Evolutionary conservation across 495 filamentous ascomycete genomes (phyloP).

Genomic region (Chlorociboria aeruginascens): DNA sequence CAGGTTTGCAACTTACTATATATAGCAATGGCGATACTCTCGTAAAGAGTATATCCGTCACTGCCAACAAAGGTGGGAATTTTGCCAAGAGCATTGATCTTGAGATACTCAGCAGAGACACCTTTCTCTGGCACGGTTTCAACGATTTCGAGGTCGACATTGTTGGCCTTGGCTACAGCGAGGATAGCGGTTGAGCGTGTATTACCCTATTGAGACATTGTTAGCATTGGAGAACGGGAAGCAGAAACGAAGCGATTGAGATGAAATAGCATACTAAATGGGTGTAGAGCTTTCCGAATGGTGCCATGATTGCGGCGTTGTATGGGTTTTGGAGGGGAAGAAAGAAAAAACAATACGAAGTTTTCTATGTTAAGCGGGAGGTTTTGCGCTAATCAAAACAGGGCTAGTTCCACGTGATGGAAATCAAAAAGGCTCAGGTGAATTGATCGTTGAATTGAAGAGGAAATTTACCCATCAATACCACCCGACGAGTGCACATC

Average conservation of each 20-base stretch:
- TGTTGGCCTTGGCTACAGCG: slow-evolving; percentile 92
- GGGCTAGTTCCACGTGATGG: neutral
- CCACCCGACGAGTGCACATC: neutral
- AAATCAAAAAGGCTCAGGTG: neutral
- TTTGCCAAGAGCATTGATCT: slow-evolving; percentile 79
- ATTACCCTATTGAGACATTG: slow-evolving; percentile 51
- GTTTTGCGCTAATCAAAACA: too few relatives aligned
- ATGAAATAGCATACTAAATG: slow-evolving; percentile 50
- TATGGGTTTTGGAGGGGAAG: slow-evolving; percentile 21
- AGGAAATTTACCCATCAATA: neutral
- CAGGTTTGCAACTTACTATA: slow-evolving; percentile 61
- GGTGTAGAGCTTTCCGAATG: slow-evolving; percentile 93
- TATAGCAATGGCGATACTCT: slow-evolving; percentile 91
- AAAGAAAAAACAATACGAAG: neutral
- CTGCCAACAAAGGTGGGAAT: slow-evolving; percentile 84
- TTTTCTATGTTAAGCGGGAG: slow-evolving; percentile 1
- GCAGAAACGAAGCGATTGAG: neutral
- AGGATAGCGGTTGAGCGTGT: slow-evolving; percentile 75
- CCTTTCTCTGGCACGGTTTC: slow-evolving; percentile 49
- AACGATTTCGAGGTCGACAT: slow-evolving; percentile 78
- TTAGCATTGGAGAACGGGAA: slow-evolving; percentile 12
- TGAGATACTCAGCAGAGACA: slow-evolving; percentile 60
- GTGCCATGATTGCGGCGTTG: slow-evolving; percentile 48
- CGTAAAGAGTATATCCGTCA: slow-evolving; percentile 81
- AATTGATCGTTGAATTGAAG: neutral